Conservation (phyloP, 805 yeast species). For the Teunomyces panamensis region DNA sequence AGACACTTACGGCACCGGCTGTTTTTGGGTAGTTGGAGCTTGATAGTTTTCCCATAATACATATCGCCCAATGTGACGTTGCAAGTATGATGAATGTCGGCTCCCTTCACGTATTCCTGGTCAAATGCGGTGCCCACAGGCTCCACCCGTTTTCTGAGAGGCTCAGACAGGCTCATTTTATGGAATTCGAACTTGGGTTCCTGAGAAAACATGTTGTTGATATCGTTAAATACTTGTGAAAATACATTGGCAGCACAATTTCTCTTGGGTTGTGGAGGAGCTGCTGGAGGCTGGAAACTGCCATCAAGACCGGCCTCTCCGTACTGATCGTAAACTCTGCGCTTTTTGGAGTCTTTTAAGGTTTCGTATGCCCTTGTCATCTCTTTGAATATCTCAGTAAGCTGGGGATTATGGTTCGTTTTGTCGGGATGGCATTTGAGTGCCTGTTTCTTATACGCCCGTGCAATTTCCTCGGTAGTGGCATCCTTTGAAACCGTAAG, state of each 20-base stretch:
- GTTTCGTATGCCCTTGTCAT: slow-evolving; percentile 67
- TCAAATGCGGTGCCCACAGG: slow-evolving; percentile 17
- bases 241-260: slow-evolving; percentile 26
- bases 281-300: slow-evolving; percentile 5
- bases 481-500: slow-evolving; percentile 31
- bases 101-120: slow-evolving; percentile 35
- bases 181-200: slow-evolving; percentile 8
- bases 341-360: slow-evolving; percentile 44
- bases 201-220: slow-evolving; percentile 24
- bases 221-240: slow-evolving; percentile 35
- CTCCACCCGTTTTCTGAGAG: slow-evolving; percentile 15
- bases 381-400: slow-evolving; percentile 56
- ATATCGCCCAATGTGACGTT: slow-evolving; percentile 53
- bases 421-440: slow-evolving; percentile 66
- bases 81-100: slow-evolving; percentile 55
- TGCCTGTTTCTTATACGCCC: slow-evolving; percentile 37
- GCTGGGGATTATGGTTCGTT: slow-evolving; percentile 46
- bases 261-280: slow-evolving; percentile 1
- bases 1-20: slow-evolving; percentile 48
- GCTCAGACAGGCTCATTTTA: slow-evolving; percentile 2
- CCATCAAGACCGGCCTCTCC: slow-evolving; percentile 48
- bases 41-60: slow-evolving; percentile 55
- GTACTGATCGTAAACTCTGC: slow-evolving; percentile 51
- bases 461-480: slow-evolving; percentile 35
- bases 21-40: slow-evolving; percentile 52